These are phyloP conservation scores for Berberis vulgaris DNA, from an alignment of 164 flowering plant species.

Conservation along the genomic window DNA sequence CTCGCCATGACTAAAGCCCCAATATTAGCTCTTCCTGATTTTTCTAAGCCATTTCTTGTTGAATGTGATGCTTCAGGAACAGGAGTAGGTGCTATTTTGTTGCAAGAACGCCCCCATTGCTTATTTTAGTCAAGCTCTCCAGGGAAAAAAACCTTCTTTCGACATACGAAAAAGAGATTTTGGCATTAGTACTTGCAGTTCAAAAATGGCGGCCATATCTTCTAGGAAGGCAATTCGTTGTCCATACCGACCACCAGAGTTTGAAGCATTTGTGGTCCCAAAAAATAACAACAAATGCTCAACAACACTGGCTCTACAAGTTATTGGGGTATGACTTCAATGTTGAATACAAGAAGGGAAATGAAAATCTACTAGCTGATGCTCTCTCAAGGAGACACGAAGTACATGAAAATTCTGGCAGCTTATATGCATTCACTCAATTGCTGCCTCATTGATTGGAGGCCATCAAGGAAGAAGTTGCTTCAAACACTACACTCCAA, in stretches of 20 bases:
- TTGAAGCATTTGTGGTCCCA: not conserved
- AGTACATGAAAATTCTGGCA: too few species aligned
- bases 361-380: too few species aligned
- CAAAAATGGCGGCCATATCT: not conserved
- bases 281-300: not conserved
- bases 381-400: too few species aligned
- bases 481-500: too few species aligned
- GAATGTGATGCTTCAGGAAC: not conserved
- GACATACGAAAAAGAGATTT: slow-evolving; percentile 3
- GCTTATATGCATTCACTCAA: too few species aligned
- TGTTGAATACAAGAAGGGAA: too few species aligned
- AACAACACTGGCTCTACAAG: not conserved
- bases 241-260: not conserved
- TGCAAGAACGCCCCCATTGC: not conserved
- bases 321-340: not conserved
- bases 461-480: too few species aligned
- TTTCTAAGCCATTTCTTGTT: not conserved
- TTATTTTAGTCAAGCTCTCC: slow-evolving; percentile 3
- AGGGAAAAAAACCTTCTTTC: too few species aligned
- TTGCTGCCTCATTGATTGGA: too few species aligned
- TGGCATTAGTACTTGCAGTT: not conserved
- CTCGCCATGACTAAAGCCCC: not conserved
- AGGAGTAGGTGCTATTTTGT: not conserved
- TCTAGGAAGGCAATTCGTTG: not conserved
- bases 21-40: not conserved